A percentile compares a stretch with the other conserved stretches of the same genome.
Conservation (phyloP, 768 basidiomycete genomes). For the Paxillus involutus region DNA sequence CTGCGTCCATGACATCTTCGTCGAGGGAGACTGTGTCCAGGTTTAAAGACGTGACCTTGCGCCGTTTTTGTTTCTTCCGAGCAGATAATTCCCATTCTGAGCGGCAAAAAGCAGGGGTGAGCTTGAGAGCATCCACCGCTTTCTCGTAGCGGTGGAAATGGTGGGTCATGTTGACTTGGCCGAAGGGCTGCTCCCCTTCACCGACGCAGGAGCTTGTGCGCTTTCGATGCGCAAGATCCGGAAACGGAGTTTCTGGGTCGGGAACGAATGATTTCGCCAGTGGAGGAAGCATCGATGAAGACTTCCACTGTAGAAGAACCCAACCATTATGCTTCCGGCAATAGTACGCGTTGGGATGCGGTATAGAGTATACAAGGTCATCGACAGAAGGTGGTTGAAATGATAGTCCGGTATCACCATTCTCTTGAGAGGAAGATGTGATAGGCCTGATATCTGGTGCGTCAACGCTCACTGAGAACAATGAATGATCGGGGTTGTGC, state of each 20-base stretch:
- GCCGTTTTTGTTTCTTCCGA: conserved; percentile 51
- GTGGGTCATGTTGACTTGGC: conserved; percentile 60
- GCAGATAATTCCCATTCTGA: conserved; percentile 61
- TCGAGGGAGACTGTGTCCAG: conserved; percentile 24
- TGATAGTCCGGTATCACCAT: conserved; percentile 12
- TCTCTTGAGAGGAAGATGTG: conserved; percentile 19
- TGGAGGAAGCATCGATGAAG: conserved; percentile 59
- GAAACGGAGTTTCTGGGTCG: conserved; percentile 45
- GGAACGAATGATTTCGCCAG: conserved; percentile 54
- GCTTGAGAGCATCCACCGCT: conserved; percentile 67
- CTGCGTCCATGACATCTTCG: conserved; percentile 30
- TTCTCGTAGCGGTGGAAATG: conserved; percentile 78
- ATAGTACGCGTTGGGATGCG: conserved; percentile 82
- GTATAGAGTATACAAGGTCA: conserved; percentile 67
- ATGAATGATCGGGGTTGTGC: conserved; percentile 70
- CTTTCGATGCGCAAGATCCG: conserved; percentile 53
- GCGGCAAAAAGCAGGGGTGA: conserved; percentile 58
- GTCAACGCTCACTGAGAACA: conserved; percentile 58
- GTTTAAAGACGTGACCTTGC: conserved; percentile 47
- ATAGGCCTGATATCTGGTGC: conserved; percentile 31
- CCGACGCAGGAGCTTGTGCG: conserved; percentile 52
- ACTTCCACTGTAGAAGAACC: conserved; percentile 73
- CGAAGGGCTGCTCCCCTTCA: conserved; percentile 47
- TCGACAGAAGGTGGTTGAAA: conserved; percentile 50
- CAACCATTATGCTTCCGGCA: conserved; percentile 82